Evolutionary conservation across 139 green algal genomes (phyloP).

Genomic region (Mychonastes homosphaera): DNA sequence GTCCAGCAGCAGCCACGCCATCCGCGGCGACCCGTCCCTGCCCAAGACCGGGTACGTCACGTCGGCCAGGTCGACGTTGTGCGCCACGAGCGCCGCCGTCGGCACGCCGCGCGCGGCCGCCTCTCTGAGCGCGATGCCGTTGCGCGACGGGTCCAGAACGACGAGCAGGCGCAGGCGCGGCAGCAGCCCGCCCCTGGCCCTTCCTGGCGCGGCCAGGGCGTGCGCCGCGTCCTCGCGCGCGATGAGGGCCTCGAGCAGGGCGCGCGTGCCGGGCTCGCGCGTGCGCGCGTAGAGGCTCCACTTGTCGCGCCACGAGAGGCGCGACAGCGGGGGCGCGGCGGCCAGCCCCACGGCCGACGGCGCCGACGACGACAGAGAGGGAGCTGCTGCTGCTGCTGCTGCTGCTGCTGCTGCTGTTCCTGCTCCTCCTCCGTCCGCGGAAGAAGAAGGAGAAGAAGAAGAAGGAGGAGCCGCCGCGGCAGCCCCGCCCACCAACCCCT

Average conservation of each 20-base stretch:
- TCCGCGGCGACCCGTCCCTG: constrained; percentile 15
- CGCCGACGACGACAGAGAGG: neutral
- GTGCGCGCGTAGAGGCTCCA: constrained; percentile 15
- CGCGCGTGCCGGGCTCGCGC: neutral
- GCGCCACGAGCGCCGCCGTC: constrained; percentile 18
- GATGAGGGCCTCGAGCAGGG: neutral
- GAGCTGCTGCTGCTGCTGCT: neutral
- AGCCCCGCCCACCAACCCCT: constrained; percentile 5
- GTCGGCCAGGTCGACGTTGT: constrained; percentile 12
- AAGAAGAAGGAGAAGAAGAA: neutral
- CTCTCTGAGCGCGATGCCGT: constrained; percentile 25
- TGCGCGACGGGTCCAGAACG: constrained; percentile 26
- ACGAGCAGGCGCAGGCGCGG: constrained; percentile 27
- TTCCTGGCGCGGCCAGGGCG: too few species aligned
- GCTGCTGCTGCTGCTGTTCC: neutral
- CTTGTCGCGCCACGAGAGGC: constrained; percentile 24
- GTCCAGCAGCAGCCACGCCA: constrained; percentile 31
- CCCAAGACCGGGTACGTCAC: constrained; percentile 40
- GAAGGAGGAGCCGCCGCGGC: neutral
- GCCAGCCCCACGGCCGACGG: neutral
- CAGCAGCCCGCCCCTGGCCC: neutral
- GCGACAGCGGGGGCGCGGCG: neutral
- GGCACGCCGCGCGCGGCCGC: constrained; percentile 24
- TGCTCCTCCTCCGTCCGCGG: neutral
- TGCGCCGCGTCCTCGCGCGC: neutral